Conservation (phyloP, 139 green algal genomes). For the Chlamydomonas eustigma region DNA sequence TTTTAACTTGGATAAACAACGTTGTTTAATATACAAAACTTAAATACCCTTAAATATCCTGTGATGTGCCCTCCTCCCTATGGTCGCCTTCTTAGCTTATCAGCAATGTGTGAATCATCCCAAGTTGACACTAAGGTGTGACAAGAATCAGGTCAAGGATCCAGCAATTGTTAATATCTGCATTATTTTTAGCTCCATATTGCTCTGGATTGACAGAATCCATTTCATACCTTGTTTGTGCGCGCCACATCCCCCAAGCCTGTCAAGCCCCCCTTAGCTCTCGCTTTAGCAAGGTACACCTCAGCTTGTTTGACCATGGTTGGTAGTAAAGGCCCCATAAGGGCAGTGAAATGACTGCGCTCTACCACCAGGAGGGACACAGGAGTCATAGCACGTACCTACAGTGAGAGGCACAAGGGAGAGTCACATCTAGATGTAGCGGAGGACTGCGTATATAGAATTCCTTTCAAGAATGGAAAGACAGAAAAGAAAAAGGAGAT, state of each 20-base stretch:
- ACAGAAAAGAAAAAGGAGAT: too few relatives aligned
- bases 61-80: not conserved
- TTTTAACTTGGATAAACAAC: not conserved
- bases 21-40: not conserved
- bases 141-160: too few relatives aligned
- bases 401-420: not conserved
- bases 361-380: slow-evolving; percentile 20
- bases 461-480: not conserved
- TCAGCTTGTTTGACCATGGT: slow-evolving; percentile 28
- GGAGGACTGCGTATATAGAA: not conserved
- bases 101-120: too few relatives aligned
- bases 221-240: not conserved
- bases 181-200: too few relatives aligned
- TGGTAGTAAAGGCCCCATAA: slow-evolving; percentile 37
- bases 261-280: not conserved
- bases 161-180: too few relatives aligned
- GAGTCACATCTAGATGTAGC: not conserved
- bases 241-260: not conserved
- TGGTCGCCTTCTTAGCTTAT: too few relatives aligned
- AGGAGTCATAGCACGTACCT: slow-evolving; percentile 23
- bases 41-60: not conserved
- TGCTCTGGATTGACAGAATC: too few relatives aligned
- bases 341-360: slow-evolving; percentile 30
- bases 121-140: too few relatives aligned
- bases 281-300: slow-evolving; percentile 11